Conservation (phyloP, 2,329 filamentous ascomycete species). For the Decorospora gaudefroyi region DNA sequence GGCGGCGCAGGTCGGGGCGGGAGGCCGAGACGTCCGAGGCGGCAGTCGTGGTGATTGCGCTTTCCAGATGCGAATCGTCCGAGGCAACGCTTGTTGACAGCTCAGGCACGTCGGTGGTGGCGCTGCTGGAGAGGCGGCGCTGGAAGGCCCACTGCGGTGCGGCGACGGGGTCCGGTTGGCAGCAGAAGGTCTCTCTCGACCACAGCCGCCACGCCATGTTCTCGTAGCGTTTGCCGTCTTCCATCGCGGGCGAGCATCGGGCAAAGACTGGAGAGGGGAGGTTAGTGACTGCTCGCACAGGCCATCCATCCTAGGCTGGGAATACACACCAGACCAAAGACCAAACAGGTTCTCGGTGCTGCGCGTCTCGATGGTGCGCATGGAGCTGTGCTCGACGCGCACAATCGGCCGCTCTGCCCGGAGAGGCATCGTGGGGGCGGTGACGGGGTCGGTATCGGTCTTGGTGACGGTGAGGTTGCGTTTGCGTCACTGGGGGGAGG, state of each 20-base stretch:
- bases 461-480: slow-evolving; percentile 19
- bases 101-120: slow-evolving; percentile 46
- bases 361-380: slow-evolving; percentile 91
- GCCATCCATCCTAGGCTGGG: no score
- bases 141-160: slow-evolving; percentile 43
- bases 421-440: slow-evolving; percentile 70
- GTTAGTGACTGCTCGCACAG: slow-evolving; percentile 28
- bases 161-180: slow-evolving; percentile 62
- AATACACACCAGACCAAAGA: slow-evolving; percentile 96
- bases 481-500: slow-evolving; percentile 28
- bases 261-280: slow-evolving; percentile 71
- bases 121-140: slow-evolving; percentile 33
- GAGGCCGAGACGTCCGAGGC: slow-evolving; percentile 57
- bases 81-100: slow-evolving; percentile 56
- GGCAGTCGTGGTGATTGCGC: slow-evolving; percentile 53
- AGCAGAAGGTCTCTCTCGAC: slow-evolving; percentile 92
- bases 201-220: slow-evolving; percentile 94
- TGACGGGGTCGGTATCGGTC: slow-evolving; percentile 16
- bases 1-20: slow-evolving; percentile 68
- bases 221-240: slow-evolving; percentile 88
- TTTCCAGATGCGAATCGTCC: slow-evolving; percentile 48
- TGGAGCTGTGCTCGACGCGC: slow-evolving; percentile 86
- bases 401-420: slow-evolving; percentile 82
- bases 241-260: slow-evolving; percentile 89
- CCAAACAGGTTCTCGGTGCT: slow-evolving; percentile 92